These are phyloP conservation scores for Podaxis mareebaensis DNA, from an alignment of 768 basidiomycete genomes.

Conservation along the genomic window DNA sequence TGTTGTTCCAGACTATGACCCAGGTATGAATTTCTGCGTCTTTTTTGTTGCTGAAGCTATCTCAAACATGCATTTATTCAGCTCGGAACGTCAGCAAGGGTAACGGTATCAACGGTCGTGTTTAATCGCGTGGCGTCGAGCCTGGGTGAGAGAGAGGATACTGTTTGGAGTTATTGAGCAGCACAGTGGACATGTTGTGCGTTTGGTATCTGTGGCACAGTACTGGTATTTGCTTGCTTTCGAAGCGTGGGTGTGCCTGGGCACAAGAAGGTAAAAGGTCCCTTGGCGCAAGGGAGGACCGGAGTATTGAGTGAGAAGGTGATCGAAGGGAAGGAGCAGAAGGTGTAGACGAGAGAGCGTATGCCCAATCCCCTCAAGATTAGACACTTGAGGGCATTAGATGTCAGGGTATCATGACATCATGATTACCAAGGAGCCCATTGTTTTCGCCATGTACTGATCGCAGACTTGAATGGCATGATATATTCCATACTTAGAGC, in stretches of 20 bases:
- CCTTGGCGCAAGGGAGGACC: neutral
- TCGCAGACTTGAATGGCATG: too few species aligned
- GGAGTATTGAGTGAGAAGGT: neutral
- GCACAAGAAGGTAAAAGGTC: slow-evolving; percentile 13
- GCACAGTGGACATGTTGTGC: slow-evolving; percentile 68
- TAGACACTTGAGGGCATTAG: neutral
- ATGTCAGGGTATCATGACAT: neutral
- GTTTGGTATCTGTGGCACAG: slow-evolving; percentile 60
- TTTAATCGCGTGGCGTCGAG: slow-evolving; percentile 49
- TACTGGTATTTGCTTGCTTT: slow-evolving; percentile 25
- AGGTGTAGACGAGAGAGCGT: neutral
- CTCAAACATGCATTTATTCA: slow-evolving; percentile 21
- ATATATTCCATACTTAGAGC: too few species aligned
- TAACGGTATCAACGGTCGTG: slow-evolving; percentile 75
- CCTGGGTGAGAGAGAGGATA: slow-evolving; percentile 32
- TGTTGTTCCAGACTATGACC: slow-evolving; percentile 76
- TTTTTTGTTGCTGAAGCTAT: neutral
- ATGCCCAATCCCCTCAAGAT: neutral
- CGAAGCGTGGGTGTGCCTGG: slow-evolving; percentile 32
- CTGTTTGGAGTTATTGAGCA: slow-evolving; percentile 51
- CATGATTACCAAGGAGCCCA: too few species aligned
- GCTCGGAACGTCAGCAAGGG: slow-evolving; percentile 70
- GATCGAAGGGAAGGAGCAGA: neutral
- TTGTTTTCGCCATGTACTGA: too few species aligned
- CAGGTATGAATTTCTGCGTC: slow-evolving; percentile 42